Percentiles rank a stretch among this genome's conserved stretches.
Conservation (phyloP, 169 alveolate species). For the Babesia divergens region DNA sequence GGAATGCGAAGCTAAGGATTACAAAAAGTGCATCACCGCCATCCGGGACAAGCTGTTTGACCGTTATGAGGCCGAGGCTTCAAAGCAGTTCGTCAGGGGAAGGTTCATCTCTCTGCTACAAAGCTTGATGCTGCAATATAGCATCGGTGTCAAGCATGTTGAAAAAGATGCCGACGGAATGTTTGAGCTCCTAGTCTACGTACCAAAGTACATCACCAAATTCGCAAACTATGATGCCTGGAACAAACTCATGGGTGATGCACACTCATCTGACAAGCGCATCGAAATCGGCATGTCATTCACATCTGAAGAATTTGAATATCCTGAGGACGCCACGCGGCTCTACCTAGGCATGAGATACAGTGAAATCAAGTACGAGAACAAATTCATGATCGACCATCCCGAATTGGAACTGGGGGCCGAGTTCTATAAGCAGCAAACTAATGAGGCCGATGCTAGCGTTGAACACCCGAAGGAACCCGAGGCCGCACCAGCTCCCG, state of each 20-base stretch:
- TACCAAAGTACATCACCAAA: constrained; percentile 1
- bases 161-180: not conserved
- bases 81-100: constrained; percentile 54
- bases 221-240: constrained; percentile 3
- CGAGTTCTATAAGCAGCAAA: not conserved
- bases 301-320: not conserved
- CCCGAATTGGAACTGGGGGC: not conserved
- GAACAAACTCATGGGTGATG: not conserved
- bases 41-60: constrained; percentile 28
- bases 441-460: not conserved
- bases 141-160: constrained; percentile 8
- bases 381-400: not conserved
- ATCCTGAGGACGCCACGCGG: not conserved
- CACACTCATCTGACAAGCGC: not conserved
- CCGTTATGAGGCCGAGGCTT: constrained; percentile 41
- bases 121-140: constrained; percentile 23
- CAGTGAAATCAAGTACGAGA: not conserved
- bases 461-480: not conserved
- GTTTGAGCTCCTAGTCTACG: not conserved
- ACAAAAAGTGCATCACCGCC: constrained; percentile 13
- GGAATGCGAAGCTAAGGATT: constrained; percentile 19
- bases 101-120: constrained; percentile 45
- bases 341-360: not conserved
- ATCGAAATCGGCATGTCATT: not conserved
- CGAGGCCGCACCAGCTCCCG: not conserved